Evolutionary conservation across 805 yeast species (phyloP).

Genomic region (Sungouiozyma ichnusensis): DNA sequence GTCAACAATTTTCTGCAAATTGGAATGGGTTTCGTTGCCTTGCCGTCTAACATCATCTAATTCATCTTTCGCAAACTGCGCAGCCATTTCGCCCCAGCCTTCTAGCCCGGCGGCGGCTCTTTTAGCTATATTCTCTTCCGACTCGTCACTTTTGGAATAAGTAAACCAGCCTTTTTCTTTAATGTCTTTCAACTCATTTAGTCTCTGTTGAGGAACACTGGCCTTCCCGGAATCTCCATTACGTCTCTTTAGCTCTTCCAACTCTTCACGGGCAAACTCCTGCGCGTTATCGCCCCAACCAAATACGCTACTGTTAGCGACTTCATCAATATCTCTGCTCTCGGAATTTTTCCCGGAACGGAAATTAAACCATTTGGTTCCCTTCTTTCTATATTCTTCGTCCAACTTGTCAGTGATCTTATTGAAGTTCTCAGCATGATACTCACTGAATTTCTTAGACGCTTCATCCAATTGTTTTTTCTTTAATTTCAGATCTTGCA

Average conservation of each 20-base stretch:
- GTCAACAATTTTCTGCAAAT: slow-evolving; percentile 28
- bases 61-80: slow-evolving; percentile 35
- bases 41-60: slow-evolving; percentile 28
- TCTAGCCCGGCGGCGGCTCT: slow-evolving; percentile 29
- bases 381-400: not conserved
- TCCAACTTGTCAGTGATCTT: slow-evolving; percentile 19
- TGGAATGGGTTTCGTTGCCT: slow-evolving; percentile 22
- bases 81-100: slow-evolving; percentile 40
- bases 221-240: not conserved
- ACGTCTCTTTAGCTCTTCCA: slow-evolving; percentile 17
- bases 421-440: slow-evolving; percentile 15
- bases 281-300: slow-evolving; percentile 42
- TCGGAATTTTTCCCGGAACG: slow-evolving; percentile 6
- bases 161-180: slow-evolving; percentile 30
- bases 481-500: slow-evolving; percentile 9
- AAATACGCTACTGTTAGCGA: slow-evolving; percentile 29
- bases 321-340: slow-evolving; percentile 16
- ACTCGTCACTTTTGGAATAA: slow-evolving; percentile 13
- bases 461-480: slow-evolving; percentile 14
- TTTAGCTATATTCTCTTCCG: slow-evolving; percentile 28
- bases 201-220: slow-evolving; percentile 8
- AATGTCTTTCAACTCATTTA: slow-evolving; percentile 28
- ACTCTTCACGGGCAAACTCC: slow-evolving; percentile 30
- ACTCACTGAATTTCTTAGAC: slow-evolving; percentile 7
- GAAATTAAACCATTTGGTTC: not conserved